Percentiles rank a stretch among this genome's conserved stretches.
Conservation (phyloP, 2,329 filamentous ascomycete genomes). For the Trichophyton mentagrophytes region DNA sequence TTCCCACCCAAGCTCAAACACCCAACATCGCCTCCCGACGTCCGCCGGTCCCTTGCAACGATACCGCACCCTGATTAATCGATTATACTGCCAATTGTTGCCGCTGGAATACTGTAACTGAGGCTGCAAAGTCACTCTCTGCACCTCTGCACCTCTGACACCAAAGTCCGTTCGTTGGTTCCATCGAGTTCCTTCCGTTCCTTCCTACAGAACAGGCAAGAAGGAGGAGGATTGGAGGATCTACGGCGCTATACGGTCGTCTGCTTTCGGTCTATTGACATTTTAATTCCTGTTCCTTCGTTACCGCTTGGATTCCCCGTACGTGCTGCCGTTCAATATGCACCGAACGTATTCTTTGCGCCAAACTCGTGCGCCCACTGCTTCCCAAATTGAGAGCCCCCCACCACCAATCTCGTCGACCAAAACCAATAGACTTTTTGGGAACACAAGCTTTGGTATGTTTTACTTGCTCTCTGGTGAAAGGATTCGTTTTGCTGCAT, state of each 20-base stretch:
- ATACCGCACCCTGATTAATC: too few relatives aligned
- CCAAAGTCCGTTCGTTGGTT: background rate
- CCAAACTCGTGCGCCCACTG: constrained; percentile 89
- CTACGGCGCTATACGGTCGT: background rate
- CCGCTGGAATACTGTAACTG: background rate
- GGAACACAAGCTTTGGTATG: constrained; percentile 73
- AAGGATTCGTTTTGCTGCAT: too few relatives aligned
- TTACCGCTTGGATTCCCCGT: background rate
- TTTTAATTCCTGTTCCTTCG: background rate
- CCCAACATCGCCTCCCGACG: background rate
- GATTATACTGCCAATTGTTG: background rate
- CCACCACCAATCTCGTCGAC: constrained; percentile 84
- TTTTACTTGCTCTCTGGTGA: constrained; percentile 15
- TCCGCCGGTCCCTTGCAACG: too few relatives aligned
- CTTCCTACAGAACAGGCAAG: background rate
- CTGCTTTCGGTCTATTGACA: background rate
- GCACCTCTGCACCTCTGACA: background rate
- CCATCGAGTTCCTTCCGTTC: background rate
- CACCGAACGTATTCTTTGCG: constrained; percentile 99
- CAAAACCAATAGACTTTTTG: constrained; percentile 81
- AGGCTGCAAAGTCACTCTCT: background rate
- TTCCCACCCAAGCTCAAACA: background rate
- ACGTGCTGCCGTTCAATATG: constrained; percentile 43
- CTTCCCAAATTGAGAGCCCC: constrained; percentile 80
- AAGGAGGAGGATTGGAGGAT: background rate